Evolutionary conservation across 2,329 filamentous ascomycete genomes (phyloP).

Genomic region (Fusarium fujikuroi): DNA sequence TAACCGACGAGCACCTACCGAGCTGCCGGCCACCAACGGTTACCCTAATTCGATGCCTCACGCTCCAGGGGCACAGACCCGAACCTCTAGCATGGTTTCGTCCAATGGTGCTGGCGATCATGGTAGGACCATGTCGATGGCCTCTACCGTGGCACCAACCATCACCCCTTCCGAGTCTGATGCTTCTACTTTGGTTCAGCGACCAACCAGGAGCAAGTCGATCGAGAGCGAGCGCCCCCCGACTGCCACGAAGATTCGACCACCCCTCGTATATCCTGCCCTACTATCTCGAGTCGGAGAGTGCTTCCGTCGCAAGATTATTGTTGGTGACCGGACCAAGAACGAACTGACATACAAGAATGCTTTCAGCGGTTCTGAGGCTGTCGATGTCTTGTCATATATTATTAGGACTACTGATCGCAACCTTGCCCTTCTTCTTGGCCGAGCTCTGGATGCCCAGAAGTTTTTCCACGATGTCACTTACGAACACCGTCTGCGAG

Average conservation of each 20-base stretch:
- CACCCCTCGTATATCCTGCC: slow-evolving; percentile 93
- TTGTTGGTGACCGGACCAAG: slow-evolving; percentile 88
- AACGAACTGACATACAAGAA: slow-evolving; percentile 98
- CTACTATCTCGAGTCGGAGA: slow-evolving; percentile 92
- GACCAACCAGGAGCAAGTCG: slow-evolving; percentile 67
- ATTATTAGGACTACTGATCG: slow-evolving; percentile 98
- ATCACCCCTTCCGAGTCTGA: slow-evolving; percentile 70
- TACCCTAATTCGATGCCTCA: slow-evolving; percentile 53
- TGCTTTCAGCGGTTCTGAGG: slow-evolving; percentile 94
- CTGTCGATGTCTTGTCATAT: slow-evolving; percentile 93
- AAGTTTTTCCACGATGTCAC: slow-evolving; percentile 99
- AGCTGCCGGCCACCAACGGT: slow-evolving; percentile 53
- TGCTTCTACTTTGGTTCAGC: slow-evolving; percentile 62
- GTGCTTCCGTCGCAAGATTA: slow-evolving; percentile 89
- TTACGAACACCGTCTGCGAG: slow-evolving; percentile 93
- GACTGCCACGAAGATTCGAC: slow-evolving; percentile 69
- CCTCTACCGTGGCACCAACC: slow-evolving; percentile 80
- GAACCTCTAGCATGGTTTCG: slow-evolving; percentile 71
- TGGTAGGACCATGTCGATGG: slow-evolving; percentile 87
- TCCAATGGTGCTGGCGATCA: slow-evolving; percentile 60
- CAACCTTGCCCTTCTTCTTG: slow-evolving; percentile 90
- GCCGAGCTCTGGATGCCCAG: slow-evolving; percentile 92
- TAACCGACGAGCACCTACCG: slow-evolving; percentile 64
- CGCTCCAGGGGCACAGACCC: slow-evolving; percentile 65
- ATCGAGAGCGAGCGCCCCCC: slow-evolving; percentile 65